Evolutionary conservation across 78 protist genomes (phyloP).

Genomic region (Anaeramoeba flamelloides): DNA sequence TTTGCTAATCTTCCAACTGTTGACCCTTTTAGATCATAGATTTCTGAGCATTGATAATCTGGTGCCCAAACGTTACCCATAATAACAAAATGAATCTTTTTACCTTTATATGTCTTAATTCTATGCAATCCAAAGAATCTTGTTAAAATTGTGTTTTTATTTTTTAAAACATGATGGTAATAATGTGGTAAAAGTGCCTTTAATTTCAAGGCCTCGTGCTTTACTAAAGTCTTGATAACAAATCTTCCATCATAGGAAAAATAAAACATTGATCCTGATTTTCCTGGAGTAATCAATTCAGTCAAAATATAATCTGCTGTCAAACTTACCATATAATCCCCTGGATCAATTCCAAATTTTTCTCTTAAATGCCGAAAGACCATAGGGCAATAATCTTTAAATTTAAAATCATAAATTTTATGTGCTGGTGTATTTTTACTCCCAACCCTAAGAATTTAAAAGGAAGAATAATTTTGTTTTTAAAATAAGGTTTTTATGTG

Average conservation of each 20-base stretch:
- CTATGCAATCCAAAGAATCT: background rate
- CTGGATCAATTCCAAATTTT: background rate
- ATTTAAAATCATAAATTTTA: background rate
- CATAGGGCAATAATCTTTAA: background rate
- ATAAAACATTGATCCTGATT: slow-evolving; percentile 29
- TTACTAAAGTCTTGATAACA: slow-evolving; percentile 25
- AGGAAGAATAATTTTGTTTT: too few relatives aligned
- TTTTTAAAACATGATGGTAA: background rate
- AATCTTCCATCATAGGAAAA: slow-evolving; percentile 17
- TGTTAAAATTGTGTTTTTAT: background rate
- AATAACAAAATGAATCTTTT: background rate
- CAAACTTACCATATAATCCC: background rate
- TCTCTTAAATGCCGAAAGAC: background rate
- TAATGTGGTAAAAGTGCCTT: background rate
- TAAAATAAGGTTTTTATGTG: too few relatives aligned
- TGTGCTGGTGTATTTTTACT: background rate
- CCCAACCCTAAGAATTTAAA: too few relatives aligned
- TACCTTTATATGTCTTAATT: background rate
- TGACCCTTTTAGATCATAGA: background rate
- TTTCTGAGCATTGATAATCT: background rate
- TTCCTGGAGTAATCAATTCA: slow-evolving; percentile 19
- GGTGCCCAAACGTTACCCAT: background rate
- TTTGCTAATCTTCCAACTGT: background rate
- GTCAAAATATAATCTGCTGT: background rate
- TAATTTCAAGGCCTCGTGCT: too few relatives aligned